A percentile compares a stretch with the other conserved stretches of the same genome.
Evolutionary conservation across 345 rosid species (phyloP).

Genomic region (Triadica sebifera): DNA sequence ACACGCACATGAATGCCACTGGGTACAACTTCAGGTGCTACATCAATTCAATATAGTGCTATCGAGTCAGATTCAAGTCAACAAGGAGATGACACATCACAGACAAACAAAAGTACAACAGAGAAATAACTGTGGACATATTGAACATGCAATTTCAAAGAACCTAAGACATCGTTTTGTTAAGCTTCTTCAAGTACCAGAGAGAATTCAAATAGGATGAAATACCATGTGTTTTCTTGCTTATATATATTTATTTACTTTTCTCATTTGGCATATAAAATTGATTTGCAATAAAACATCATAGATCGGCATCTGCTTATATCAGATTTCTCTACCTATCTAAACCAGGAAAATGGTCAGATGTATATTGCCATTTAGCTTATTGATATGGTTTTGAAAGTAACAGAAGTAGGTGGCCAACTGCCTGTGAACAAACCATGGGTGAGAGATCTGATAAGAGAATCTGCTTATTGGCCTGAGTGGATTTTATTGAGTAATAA

Average conservation of each 20-base stretch:
- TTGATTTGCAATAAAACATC: not conserved
- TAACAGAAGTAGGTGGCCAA: not conserved
- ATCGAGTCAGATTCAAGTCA: slow-evolving; percentile 19
- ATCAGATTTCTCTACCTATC: not conserved
- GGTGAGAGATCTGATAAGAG: not conserved
- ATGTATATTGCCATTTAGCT: not conserved
- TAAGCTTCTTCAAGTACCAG: not conserved
- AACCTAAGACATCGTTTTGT: not conserved
- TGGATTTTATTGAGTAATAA: not conserved
- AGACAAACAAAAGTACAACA: not conserved
- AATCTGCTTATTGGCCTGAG: not conserved
- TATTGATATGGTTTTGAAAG: not conserved
- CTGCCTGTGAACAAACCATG: not conserved
- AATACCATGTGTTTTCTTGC: not conserved
- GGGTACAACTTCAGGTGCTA: slow-evolving; percentile 44
- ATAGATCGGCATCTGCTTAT: not conserved
- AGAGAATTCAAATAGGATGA: not conserved
- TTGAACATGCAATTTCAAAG: not conserved
- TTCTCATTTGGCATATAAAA: not conserved
- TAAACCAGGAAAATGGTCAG: not conserved
- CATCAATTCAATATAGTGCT: slow-evolving; percentile 18
- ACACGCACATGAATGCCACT: slow-evolving; percentile 57
- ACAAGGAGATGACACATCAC: not conserved
- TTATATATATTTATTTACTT: no score
- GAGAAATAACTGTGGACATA: not conserved